Conservation (phyloP, 306 rosid genomes). For the Gynostemma pentaphyllum region DNA sequence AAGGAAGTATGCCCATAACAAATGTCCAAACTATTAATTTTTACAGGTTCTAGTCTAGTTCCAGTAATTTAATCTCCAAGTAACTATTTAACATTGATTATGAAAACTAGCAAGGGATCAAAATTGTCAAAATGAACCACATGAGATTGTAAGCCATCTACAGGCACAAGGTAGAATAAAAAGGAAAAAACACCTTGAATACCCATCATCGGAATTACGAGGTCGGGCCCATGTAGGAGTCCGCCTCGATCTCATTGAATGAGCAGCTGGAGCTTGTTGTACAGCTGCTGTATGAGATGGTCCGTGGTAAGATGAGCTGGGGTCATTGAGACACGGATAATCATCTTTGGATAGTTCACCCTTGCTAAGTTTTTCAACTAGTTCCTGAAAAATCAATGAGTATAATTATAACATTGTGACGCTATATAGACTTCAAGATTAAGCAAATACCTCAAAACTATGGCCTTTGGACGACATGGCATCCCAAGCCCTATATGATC, state of each 20-base stretch:
- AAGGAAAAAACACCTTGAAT: conserved; percentile 48
- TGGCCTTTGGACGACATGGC: not conserved
- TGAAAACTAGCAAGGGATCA: not conserved
- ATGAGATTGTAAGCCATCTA: not conserved
- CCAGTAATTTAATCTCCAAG: not conserved
- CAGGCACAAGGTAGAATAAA: not conserved
- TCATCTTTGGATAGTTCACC: conserved; percentile 78
- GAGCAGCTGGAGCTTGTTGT: conserved; percentile 49
- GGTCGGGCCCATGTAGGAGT: conserved; percentile 90
- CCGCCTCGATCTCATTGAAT: conserved; percentile 86
- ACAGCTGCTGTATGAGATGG: conserved; percentile 35
- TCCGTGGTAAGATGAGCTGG: conserved; percentile 58
- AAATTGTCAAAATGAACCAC: not conserved
- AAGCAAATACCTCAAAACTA: not conserved
- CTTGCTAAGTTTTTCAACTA: conserved; percentile 68
- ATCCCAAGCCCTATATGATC: not conserved
- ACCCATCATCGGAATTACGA: conserved; percentile 87
- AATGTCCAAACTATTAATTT: not conserved
- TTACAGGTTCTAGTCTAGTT: not conserved
- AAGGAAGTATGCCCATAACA: not conserved
- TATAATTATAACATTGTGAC: conserved; percentile 10
- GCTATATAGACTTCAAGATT: conserved; percentile 2
- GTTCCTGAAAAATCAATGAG: conserved; percentile 42
- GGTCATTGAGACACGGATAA: conserved; percentile 88
- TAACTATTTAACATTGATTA: not conserved